Conservation (phyloP, 345 rosid genomes). For the Luvunga scandens region DNA sequence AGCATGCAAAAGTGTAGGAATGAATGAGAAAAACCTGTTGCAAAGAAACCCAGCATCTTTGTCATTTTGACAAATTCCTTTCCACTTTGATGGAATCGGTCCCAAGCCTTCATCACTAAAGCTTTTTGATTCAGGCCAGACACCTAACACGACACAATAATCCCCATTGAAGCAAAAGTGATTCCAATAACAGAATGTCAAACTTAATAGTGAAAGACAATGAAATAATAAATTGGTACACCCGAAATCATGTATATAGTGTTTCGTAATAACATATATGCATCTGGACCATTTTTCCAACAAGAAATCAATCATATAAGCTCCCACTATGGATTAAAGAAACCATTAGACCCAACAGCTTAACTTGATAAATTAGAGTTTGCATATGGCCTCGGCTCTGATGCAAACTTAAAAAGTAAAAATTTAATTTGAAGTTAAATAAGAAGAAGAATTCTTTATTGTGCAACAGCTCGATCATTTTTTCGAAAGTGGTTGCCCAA, state of each 20-base stretch:
- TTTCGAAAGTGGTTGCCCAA: background rate
- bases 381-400: too few species aligned
- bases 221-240: background rate
- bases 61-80: conserved; percentile 69
- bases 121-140: conserved; percentile 93
- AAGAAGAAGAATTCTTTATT: background rate
- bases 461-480: background rate
- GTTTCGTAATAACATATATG: background rate
- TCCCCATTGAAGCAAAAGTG: background rate
- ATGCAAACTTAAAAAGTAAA: too few species aligned
- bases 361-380: too few species aligned
- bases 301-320: too few species aligned
- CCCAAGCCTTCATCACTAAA: conserved; percentile 78
- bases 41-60: conserved; percentile 53
- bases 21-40: conserved; percentile 47
- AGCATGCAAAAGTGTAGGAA: background rate
- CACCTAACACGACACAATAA: conserved; percentile 42
- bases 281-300: background rate
- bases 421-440: background rate
- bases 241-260: background rate
- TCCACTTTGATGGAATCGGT: conserved; percentile 85
- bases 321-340: too few species aligned
- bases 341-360: too few species aligned
- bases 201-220: background rate
- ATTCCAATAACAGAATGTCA: background rate